These are phyloP conservation scores for Penicillium sp. DNA, from an alignment of 2,329 filamentous ascomycete genomes.

Conservation along the genomic window DNA sequence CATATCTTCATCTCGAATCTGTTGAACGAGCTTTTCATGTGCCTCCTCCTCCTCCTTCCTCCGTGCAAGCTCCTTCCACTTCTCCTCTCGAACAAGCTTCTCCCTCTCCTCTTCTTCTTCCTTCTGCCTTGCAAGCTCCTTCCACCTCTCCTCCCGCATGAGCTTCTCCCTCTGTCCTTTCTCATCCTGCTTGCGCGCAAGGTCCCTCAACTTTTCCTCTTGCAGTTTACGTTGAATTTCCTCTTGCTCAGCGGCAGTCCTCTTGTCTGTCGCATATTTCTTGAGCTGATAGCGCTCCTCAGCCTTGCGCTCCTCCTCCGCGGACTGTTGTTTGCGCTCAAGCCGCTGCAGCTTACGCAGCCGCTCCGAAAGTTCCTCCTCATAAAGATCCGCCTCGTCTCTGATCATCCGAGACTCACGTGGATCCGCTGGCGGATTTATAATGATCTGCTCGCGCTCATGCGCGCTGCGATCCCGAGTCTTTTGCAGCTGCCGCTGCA, in stretches of 20 bases:
- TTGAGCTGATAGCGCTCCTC: constrained; percentile 20
- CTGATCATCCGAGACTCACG: constrained; percentile 29
- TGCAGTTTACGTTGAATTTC: constrained; percentile 31
- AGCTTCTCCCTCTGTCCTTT: constrained; percentile 33
- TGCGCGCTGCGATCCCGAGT: constrained; percentile 16
- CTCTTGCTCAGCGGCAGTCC: constrained; percentile 34
- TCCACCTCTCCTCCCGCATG: constrained; percentile 6
- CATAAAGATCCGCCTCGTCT: constrained; percentile 45
- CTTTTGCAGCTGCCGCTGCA: constrained; percentile 35
- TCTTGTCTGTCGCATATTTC: constrained; percentile 30
- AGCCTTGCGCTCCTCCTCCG: constrained; percentile 17
- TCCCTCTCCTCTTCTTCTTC: constrained; percentile 34
- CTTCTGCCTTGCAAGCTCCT: constrained; percentile 17
- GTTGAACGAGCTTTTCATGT: not conserved
- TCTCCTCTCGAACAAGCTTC: constrained; percentile 17
- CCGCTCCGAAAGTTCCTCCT: constrained; percentile 42
- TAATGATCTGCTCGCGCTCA: not conserved
- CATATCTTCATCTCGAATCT: constrained; percentile 11
- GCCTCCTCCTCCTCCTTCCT: constrained; percentile 27
- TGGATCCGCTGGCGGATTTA: constrained; percentile 19
- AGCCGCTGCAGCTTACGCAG: constrained; percentile 35
- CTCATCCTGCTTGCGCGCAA: constrained; percentile 24
- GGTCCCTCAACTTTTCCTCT: constrained; percentile 31
- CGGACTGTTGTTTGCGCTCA: constrained; percentile 42
- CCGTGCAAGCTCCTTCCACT: constrained; percentile 21